Evolutionary conservation across 2,329 filamentous ascomycete genomes (phyloP).

Genomic region (Epichloe gansuensis): DNA sequence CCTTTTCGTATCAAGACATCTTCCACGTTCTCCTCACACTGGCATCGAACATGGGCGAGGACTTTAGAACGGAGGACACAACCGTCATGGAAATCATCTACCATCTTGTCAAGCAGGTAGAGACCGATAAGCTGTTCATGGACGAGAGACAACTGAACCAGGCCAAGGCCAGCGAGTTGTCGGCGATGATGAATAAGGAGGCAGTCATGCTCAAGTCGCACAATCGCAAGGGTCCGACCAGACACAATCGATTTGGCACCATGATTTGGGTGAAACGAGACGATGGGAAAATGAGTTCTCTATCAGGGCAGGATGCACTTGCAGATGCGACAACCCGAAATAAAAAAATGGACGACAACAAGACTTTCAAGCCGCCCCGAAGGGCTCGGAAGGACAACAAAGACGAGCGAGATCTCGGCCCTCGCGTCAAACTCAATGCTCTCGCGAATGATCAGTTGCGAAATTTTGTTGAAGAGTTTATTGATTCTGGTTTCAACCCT

Average conservation of each 20-base stretch:
- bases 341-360: conserved; percentile 80
- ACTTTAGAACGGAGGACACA: conserved; percentile 81
- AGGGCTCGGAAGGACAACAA: conserved; percentile 48
- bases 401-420: conserved; percentile 64
- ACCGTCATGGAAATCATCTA: conserved; percentile 87
- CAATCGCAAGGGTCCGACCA: conserved; percentile 65
- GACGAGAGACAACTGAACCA: conserved; percentile 58
- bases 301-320: conserved; percentile 81
- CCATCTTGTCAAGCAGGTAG: conserved; percentile 81
- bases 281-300: conserved; percentile 69
- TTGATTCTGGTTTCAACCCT: conserved; percentile 93
- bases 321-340: conserved; percentile 60
- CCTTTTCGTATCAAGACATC: conserved; percentile 83
- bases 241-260: conserved; percentile 89
- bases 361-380: conserved; percentile 78
- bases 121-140: conserved; percentile 76
- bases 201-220: conserved; percentile 69
- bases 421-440: conserved; percentile 55
- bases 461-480: conserved; percentile 79
- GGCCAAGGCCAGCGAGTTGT: conserved; percentile 61
- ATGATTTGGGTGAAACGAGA: conserved; percentile 95
- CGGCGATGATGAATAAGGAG: conserved; percentile 67
- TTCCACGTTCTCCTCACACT: conserved; percentile 76
- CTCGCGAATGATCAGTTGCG: conserved; percentile 67
- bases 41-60: conserved; percentile 85